Evolutionary conservation across 345 rosid species (phyloP).

Genomic region (Eucalyptus coolabah): DNA sequence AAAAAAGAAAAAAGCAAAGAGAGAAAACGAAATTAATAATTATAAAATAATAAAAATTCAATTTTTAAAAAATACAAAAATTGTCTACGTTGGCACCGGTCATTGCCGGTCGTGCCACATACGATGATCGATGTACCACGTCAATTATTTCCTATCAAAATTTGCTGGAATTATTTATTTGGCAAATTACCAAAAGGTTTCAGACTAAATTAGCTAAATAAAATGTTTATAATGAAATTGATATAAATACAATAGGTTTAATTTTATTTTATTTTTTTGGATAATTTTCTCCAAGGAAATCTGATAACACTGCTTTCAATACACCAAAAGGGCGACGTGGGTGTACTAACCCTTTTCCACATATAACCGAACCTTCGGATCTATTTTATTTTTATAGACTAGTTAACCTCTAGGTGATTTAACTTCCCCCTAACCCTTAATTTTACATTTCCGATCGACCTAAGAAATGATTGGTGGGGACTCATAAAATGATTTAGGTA

Average conservation of each 20-base stretch:
- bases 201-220: neutral
- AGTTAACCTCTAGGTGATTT: neutral
- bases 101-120: rapidly evolving
- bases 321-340: neutral
- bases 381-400: neutral
- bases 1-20: neutral
- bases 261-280: too few relatives aligned
- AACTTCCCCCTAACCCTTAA: neutral
- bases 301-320: neutral
- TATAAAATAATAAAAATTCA: too few relatives aligned
- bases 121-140: rapidly evolving
- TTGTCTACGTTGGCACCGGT: rapidly evolving
- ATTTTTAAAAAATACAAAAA: too few relatives aligned
- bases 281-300: neutral
- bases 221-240: too few relatives aligned
- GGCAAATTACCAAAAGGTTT: too few relatives aligned
- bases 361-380: neutral
- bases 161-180: too few relatives aligned
- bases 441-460: neutral
- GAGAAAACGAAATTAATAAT: too few relatives aligned
- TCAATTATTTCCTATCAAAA: neutral
- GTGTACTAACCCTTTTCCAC: neutral
- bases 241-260: too few relatives aligned
- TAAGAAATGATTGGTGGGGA: neutral
- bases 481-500: neutral